A percentile compares a stretch with the other conserved stretches of the same genome.
Conservation (phyloP, 2,329 filamentous ascomycete genomes). For the Penicillium sp. region DNA sequence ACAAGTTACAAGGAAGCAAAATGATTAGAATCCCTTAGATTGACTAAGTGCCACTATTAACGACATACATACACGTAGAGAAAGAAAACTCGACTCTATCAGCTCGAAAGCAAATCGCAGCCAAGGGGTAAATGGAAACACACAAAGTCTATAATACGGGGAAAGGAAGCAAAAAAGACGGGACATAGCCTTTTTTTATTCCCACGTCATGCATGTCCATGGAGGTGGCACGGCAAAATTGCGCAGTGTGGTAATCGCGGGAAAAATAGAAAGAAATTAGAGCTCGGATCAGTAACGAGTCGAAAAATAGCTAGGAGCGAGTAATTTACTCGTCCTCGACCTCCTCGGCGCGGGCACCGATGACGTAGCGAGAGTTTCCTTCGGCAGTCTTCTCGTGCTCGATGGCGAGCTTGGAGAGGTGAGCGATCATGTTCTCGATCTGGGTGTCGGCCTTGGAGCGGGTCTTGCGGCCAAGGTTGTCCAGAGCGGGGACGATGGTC, state of each 20-base stretch:
- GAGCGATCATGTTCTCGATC: constrained; percentile 56
- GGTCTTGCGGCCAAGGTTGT: constrained; percentile 56
- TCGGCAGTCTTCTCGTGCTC: constrained; percentile 52
- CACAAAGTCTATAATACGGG: constrained; percentile 43
- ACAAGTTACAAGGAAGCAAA: constrained; percentile 11
- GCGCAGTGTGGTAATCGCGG: constrained; percentile 12
- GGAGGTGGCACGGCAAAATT: constrained; percentile 33
- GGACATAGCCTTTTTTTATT: constrained; percentile 13
- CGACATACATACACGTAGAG: constrained; percentile 45
- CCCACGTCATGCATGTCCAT: constrained; percentile 31
- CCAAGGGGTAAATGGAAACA: constrained; percentile 30
- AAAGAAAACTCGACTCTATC: constrained; percentile 39
- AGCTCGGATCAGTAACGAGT: constrained; percentile 39
- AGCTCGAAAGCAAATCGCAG: constrained; percentile 28
- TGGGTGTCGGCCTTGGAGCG: constrained; percentile 54
- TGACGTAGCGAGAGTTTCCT: constrained; percentile 48
- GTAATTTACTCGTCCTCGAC: constrained; percentile 48
- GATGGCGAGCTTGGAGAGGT: constrained; percentile 55
- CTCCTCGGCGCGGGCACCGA: constrained; percentile 45
- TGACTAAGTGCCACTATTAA: constrained; percentile 44
- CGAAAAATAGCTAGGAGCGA: constrained; percentile 26
- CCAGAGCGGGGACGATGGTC: constrained; percentile 47
- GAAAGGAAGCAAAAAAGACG: constrained; percentile 22
- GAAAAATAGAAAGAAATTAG: constrained; percentile 21
- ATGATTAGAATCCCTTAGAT: constrained; percentile 38